phyloP scores from a whole-genome alignment of 1,139 yeast species.

The Taphrina betulina region DNA sequence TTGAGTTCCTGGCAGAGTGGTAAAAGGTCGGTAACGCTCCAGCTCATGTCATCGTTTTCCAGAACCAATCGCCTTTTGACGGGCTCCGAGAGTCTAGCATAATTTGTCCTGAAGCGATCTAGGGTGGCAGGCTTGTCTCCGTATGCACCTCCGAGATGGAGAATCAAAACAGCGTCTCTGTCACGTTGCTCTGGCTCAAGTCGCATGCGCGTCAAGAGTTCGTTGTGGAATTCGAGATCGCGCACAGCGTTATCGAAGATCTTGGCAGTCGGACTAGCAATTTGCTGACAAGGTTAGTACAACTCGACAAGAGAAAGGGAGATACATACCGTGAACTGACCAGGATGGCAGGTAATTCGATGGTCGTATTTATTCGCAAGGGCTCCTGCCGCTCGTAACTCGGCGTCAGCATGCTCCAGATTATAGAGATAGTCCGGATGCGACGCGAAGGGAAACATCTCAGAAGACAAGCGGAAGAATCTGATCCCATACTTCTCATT shows the following conservation, averaged over 20 bases:
- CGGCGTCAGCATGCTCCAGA: conserved; percentile 33
- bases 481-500: conserved; percentile 35
- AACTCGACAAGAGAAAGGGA: neutral
- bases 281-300: conserved; percentile 10
- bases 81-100: conserved; percentile 31
- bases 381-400: conserved; percentile 32
- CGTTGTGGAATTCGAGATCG: conserved; percentile 34
- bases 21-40: conserved; percentile 34
- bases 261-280: conserved; percentile 31
- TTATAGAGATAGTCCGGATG: conserved; percentile 34
- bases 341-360: conserved; percentile 35
- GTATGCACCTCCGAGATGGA: conserved; percentile 35
- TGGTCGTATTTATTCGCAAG: conserved; percentile 33
- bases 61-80: conserved; percentile 32
- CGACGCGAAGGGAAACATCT: conserved; percentile 35
- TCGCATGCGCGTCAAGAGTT: conserved; percentile 28
- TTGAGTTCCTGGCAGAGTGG: conserved; percentile 34
- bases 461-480: conserved; percentile 33
- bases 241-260: conserved; percentile 33
- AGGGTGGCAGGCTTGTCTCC: conserved; percentile 35
- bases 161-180: conserved; percentile 33
- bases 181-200: conserved; percentile 30
- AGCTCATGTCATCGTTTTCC: conserved; percentile 35
- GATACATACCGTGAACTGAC: conserved; percentile 29
- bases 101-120: conserved; percentile 33